Evolutionary conservation across 441 rosid genomes (phyloP).

Genomic region (Sinapis alba): DNA sequence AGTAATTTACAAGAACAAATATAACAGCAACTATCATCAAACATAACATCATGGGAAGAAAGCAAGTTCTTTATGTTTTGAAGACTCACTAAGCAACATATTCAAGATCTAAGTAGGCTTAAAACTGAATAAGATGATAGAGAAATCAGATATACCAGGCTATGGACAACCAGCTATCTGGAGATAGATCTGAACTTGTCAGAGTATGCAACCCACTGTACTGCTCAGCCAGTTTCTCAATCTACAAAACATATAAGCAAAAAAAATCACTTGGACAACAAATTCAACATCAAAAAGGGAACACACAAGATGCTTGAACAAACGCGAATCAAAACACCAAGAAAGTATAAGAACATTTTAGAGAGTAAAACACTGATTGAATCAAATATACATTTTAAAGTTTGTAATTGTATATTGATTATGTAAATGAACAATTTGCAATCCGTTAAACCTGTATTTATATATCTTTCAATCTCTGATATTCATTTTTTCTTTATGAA

Average conservation of each 20-base stretch:
- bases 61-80: neutral
- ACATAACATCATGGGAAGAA: neutral
- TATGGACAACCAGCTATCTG: constrained; percentile 28
- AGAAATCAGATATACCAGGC: constrained; percentile 19
- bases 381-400: neutral
- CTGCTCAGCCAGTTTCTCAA: constrained; percentile 2
- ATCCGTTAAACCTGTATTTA: neutral
- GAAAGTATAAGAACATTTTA: neutral
- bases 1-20: neutral
- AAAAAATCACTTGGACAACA: neutral
- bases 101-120: neutral
- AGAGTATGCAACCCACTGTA: constrained; percentile 14
- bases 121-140: neutral
- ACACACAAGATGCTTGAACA: neutral
- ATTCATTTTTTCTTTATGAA: neutral
- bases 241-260: constrained; percentile 7
- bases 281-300: constrained; percentile 1
- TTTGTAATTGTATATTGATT: neutral
- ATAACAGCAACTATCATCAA: neutral
- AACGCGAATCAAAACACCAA: neutral
- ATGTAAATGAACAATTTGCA: neutral
- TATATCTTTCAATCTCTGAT: neutral
- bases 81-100: neutral
- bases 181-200: constrained; percentile 26
- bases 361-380: neutral